Percentiles rank a stretch among this genome's conserved stretches.
Evolutionary conservation across 129 eudicot species (phyloP).

Genomic region (Tanacetum coccineum): DNA sequence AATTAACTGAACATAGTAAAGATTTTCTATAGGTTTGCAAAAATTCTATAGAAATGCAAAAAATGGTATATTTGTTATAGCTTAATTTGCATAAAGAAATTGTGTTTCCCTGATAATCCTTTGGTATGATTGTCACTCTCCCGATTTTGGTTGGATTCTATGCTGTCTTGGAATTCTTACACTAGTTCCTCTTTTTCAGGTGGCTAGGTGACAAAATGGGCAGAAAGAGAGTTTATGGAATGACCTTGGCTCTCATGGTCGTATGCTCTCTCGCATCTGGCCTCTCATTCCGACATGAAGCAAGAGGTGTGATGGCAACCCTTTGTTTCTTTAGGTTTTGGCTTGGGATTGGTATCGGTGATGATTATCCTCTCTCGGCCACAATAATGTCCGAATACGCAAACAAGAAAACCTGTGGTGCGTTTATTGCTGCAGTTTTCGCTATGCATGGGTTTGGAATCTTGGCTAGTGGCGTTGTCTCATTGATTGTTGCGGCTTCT

Average conservation of each 20-base stretch:
- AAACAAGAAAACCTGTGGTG: conserved; percentile 23
- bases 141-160: conserved; percentile 61
- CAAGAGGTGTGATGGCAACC: conserved; percentile 37
- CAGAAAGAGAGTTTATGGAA: no score
- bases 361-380: conserved; percentile 60
- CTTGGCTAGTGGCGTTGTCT: conserved; percentile 14
- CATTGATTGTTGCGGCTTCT: background rate
- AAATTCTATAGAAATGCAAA: no score
- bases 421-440: conserved; percentile 53
- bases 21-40: no score
- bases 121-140: conserved; percentile 71
- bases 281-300: conserved; percentile 33
- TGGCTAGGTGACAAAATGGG: no score
- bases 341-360: conserved; percentile 63
- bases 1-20: no score
- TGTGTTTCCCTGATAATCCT: background rate
- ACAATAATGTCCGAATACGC: conserved; percentile 63
- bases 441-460: conserved; percentile 68
- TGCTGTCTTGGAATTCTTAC: conserved; percentile 49
- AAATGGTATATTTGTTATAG: background rate
- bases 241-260: no score
- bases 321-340: conserved; percentile 56
- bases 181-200: conserved; percentile 34
- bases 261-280: conserved; percentile 57
- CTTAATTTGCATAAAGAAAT: background rate